phyloP scores from a whole-genome alignment of 768 basidiomycete genomes.

The Podaxis sp. region DNA sequence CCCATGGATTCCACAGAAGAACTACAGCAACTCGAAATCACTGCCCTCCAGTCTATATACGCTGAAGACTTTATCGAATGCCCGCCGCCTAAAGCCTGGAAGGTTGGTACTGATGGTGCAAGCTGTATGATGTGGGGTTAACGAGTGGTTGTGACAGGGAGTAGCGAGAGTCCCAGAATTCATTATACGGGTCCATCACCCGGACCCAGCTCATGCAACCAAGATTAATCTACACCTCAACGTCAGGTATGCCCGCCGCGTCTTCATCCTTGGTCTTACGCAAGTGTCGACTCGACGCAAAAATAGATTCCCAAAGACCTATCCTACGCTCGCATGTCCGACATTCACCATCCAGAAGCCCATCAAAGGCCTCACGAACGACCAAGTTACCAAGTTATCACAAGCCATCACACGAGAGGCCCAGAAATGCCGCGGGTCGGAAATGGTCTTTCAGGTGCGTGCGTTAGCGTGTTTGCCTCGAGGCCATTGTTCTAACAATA shows the following conservation, averaged over 20 bases:
- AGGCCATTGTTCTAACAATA: not conserved
- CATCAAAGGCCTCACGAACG: slow-evolving; percentile 53
- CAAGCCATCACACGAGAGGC: slow-evolving; percentile 66
- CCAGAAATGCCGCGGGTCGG: slow-evolving; percentile 62
- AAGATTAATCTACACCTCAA: slow-evolving; percentile 68
- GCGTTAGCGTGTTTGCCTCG: not conserved
- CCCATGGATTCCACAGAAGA: slow-evolving; percentile 76
- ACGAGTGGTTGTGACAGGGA: slow-evolving; percentile 41
- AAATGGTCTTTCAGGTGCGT: slow-evolving; percentile 78
- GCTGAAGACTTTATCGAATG: slow-evolving; percentile 73
- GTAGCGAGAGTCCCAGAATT: slow-evolving; percentile 75
- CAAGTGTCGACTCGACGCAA: slow-evolving; percentile 5
- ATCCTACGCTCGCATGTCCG: slow-evolving; percentile 71
- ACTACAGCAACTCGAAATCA: slow-evolving; percentile 67
- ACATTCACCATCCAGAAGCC: slow-evolving; percentile 70
- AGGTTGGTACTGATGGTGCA: slow-evolving; percentile 43
- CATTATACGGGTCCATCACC: slow-evolving; percentile 69
- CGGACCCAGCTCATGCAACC: slow-evolving; percentile 51
- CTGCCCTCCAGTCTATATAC: slow-evolving; percentile 78
- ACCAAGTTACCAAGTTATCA: slow-evolving; percentile 56
- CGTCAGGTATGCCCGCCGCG: slow-evolving; percentile 53
- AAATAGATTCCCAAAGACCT: slow-evolving; percentile 76
- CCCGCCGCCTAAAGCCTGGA: slow-evolving; percentile 81
- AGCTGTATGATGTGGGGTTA: not conserved
- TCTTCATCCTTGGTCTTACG: not conserved